A percentile compares a stretch with the other conserved stretches of the same genome.
Evolutionary conservation across 2,329 filamentous ascomycete genomes (phyloP).

Genomic region (Intubia oerlemansii): DNA sequence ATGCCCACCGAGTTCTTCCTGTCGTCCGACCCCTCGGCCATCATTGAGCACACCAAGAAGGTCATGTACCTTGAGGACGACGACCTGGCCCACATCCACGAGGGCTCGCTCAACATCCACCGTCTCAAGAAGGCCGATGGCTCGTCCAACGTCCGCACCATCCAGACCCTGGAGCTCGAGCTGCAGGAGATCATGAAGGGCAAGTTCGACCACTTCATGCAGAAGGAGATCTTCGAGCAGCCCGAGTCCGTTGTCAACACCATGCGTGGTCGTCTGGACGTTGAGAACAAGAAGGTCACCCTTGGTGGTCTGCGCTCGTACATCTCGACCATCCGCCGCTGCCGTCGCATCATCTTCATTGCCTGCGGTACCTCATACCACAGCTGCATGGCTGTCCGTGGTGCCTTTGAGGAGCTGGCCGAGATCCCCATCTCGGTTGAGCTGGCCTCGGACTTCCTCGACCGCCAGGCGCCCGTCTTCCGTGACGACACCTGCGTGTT

Average conservation of each 20-base stretch:
- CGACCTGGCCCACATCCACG: conserved; percentile 98
- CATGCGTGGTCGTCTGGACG: conserved; percentile 95
- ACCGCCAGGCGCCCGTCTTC: conserved; percentile 93
- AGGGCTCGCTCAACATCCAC: conserved; percentile 97
- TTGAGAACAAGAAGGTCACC: conserved; percentile 83
- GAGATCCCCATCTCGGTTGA: conserved; percentile 97
- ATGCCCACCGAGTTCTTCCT: conserved; percentile 99
- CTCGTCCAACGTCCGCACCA: conserved; percentile 88
- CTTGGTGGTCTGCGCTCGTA: conserved; percentile 91
- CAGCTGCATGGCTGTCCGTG: conserved; percentile 98
- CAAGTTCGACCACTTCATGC: conserved; percentile 99
- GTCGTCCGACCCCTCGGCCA: conserved; percentile 92
- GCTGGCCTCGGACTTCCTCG: conserved; percentile 92
- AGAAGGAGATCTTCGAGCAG: conserved; percentile 99
- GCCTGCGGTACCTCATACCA: conserved; percentile 97
- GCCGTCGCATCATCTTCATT: conserved; percentile 95
- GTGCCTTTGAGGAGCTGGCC: conserved; percentile 91
- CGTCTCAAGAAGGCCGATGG: conserved; percentile 92
- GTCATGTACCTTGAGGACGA: conserved; percentile 99
- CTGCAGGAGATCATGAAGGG: conserved; percentile 99
- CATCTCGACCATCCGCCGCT: conserved; percentile 88
- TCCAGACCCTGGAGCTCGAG: conserved; percentile 96
- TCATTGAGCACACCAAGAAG: conserved; percentile 99
- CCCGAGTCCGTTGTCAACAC: conserved; percentile 98
- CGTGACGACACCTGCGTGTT: conserved; percentile 98